A percentile compares a stretch with the other conserved stretches of the same genome.
phyloP scores from a whole-genome alignment of 768 basidiomycete species.

The Grammothele lineata region DNA sequence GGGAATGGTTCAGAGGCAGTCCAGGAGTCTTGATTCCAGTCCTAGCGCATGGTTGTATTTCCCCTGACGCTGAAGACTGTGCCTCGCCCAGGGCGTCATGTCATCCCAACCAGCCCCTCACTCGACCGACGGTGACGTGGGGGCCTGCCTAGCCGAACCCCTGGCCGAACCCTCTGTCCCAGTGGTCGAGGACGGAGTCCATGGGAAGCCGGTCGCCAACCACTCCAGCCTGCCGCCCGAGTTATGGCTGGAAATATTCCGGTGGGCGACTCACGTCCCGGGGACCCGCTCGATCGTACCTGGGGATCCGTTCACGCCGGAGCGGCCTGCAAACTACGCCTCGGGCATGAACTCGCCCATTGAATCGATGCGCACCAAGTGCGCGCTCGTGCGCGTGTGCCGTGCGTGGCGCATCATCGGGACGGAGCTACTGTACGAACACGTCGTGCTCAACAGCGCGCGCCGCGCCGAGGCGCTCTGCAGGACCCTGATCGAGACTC shows the following conservation, averaged over 20 bases:
- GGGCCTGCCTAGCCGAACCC: neutral
- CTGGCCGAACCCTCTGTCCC: too few species aligned
- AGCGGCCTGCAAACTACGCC: conserved; percentile 37
- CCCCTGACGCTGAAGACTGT: conserved; percentile 2
- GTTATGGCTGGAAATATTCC: conserved; percentile 54
- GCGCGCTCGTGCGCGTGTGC: conserved; percentile 44
- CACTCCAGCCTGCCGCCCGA: conserved; percentile 32
- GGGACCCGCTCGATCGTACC: conserved; percentile 39
- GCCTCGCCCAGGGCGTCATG: conserved; percentile 1
- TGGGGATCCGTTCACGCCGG: conserved; percentile 41
- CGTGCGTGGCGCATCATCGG: conserved; percentile 43
- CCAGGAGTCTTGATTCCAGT: too few species aligned
- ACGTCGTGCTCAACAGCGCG: conserved; percentile 44
- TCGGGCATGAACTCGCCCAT: conserved; percentile 45
- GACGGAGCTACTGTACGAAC: conserved; percentile 40
- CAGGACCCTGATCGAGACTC: conserved; percentile 28
- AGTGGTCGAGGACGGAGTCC: neutral
- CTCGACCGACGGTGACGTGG: too few species aligned
- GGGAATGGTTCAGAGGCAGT: too few species aligned
- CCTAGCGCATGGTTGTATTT: neutral
- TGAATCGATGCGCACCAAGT: conserved; percentile 45
- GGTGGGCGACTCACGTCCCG: conserved; percentile 49
- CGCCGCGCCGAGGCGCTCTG: conserved; percentile 37
- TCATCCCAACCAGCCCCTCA: too few species aligned
- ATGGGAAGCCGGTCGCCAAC: conserved; percentile 1